Evolutionary conservation across 2,329 filamentous ascomycete species (phyloP), one percentile per base, ranked within the genome.

Genomic region (Colletotrichum spaethianum): DNA sequence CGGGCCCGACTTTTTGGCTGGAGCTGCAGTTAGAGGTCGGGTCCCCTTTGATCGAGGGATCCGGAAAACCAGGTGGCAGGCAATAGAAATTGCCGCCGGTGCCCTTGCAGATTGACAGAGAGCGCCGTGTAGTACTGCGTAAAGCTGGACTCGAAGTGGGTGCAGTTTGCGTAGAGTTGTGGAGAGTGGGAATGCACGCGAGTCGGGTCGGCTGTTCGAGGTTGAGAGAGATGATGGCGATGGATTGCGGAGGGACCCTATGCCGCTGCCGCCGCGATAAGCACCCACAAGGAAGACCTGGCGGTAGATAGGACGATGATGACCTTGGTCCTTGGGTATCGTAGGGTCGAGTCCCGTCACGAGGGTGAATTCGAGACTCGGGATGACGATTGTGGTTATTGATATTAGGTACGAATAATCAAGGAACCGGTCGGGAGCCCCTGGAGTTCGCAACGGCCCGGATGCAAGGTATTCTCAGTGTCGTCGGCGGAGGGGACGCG

Each of bases 161-260:
- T 55, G 65, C 65, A 38, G 65, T 60, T 53, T 72, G 65, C 52
- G 60, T 64, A 72, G 36, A 69, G 65, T 67, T 69, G 69, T 69
- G 69, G 65, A 69, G 65, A 67, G 52, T n/a, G 31, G 26, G 44
- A 31, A 44, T 63, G 65, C 57, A 44, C 69, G 57, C 59, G 69
- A 72, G 59, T 72, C 69, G 69, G 40, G 64, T 56, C 36, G 53
- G 65, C 69, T 53, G 69, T 72, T 48, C 63, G 65, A 72, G 52
- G 69, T 72, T 72, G 23, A 63, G 57, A 63, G 57, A 38, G 36
- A 44, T 57, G 57, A 68, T 36, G 46, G 36, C 38, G 31, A 28
- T 38, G 28, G 59, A 20, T 48, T 33, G 59, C 28, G 59, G 44
- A 36, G 31, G 36, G 44, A 48, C 20, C 33, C 16, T 26, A 26